Conservation (phyloP, 2,329 filamentous ascomycete species). For the Calonectria multiphialidica region DNA sequence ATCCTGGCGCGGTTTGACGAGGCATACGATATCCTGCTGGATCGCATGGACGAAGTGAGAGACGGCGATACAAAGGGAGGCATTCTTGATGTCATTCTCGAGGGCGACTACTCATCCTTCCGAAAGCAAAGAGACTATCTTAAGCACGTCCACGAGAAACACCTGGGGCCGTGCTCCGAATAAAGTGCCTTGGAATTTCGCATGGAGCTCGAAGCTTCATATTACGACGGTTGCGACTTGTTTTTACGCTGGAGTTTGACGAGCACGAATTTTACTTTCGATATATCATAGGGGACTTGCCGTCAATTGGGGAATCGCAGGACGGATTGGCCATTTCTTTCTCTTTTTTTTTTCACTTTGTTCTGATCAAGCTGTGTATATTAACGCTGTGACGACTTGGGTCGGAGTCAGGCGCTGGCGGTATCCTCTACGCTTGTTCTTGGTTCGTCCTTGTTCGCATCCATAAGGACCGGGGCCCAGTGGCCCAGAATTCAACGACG, state of each 20-base stretch:
- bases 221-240: constrained; percentile 1
- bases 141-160: constrained; percentile 61
- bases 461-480: constrained; percentile 37
- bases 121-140: constrained; percentile 75
- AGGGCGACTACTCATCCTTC: constrained; percentile 84
- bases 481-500: constrained; percentile 43
- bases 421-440: constrained; percentile 22
- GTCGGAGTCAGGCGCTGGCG: constrained; percentile 33
- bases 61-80: constrained; percentile 43
- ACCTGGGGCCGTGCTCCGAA: constrained; percentile 49
- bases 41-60: constrained; percentile 68
- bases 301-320: neutral
- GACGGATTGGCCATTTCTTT: neutral
- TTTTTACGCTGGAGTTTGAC: constrained; percentile 31
- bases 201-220: neutral
- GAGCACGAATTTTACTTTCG: constrained; percentile 16
- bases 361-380: constrained; percentile 35
- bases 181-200: constrained; percentile 23
- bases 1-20: constrained; percentile 79
- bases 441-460: constrained; percentile 23
- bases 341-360: constrained; percentile 3
- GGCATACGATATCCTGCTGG: constrained; percentile 69
- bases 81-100: constrained; percentile 79
- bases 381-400: constrained; percentile 40
- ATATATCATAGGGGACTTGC: constrained; percentile 24